Conservation (phyloP, 148 eudicot species). For the Gaultheria prostrata region DNA sequence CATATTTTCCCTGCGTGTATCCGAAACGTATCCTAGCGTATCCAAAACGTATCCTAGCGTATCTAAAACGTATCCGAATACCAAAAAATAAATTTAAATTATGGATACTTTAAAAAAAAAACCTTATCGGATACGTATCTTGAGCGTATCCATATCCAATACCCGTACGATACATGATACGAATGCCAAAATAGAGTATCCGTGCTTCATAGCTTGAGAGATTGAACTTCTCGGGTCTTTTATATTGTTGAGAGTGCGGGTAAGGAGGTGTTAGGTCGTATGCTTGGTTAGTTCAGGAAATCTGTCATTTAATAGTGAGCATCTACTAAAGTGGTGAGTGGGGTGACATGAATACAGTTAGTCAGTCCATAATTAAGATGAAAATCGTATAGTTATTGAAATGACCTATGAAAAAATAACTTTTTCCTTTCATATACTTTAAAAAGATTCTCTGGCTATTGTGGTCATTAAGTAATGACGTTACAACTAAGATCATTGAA, state of each 20-base stretch:
- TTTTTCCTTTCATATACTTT: background rate
- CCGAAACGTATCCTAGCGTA: no score
- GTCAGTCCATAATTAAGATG: background rate
- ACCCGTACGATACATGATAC: no score
- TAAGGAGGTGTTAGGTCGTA: background rate
- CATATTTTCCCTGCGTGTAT: no score
- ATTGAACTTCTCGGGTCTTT: background rate
- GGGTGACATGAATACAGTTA: background rate
- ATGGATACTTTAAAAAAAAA: no score
- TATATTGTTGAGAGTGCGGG: background rate
- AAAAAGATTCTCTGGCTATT: background rate
- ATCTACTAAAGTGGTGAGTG: background rate
- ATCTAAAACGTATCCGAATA: no score
- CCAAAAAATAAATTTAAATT: no score
- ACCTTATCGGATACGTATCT: no score
- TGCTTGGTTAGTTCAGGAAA: background rate
- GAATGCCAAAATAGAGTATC: no score
- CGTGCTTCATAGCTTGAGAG: no score
- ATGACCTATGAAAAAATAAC: background rate
- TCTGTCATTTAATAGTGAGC: background rate
- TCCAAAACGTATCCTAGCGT: no score
- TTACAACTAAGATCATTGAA: background rate
- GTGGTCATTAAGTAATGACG: background rate
- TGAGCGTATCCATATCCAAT: no score
- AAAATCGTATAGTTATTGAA: background rate